Conservation (phyloP, 148 eudicot genomes). For the Mesembryanthemum crystallinum region DNA sequence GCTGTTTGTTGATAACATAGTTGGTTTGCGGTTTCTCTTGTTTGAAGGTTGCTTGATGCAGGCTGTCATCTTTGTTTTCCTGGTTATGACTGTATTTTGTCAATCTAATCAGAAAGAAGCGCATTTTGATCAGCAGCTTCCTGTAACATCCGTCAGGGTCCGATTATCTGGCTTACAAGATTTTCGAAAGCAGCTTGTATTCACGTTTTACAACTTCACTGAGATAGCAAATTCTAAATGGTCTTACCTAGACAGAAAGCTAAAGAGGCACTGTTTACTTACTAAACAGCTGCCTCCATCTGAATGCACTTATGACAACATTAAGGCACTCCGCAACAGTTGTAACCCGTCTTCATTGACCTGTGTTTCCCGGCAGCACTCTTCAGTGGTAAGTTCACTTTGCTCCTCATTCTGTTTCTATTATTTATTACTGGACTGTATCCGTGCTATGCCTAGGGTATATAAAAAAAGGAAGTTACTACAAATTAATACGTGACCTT, state of each 20-base stretch:
- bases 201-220: constrained; percentile 57
- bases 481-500: no score
- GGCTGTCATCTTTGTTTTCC: constrained; percentile 57
- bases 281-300: constrained; percentile 60
- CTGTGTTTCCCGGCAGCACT: constrained; percentile 28
- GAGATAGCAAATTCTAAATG: constrained; percentile 50
- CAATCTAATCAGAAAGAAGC: constrained; percentile 36
- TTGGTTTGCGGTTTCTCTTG: constrained; percentile 70
- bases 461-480: no score
- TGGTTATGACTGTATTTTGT: constrained; percentile 47
- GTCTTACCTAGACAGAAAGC: constrained; percentile 58
- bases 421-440: neutral
- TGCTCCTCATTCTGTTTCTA: neutral
- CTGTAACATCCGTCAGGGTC: constrained; percentile 75
- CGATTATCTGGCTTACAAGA: constrained; percentile 45
- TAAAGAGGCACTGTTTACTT: constrained; percentile 49
- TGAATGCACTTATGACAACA: constrained; percentile 84
- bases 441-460: no score
- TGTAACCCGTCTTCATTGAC: constrained; percentile 27
- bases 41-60: constrained; percentile 84
- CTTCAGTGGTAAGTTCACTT: constrained; percentile 45
- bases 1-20: constrained; percentile 70
- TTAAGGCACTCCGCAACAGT: constrained; percentile 59
- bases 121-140: constrained; percentile 46
- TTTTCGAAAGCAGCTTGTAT: constrained; percentile 57